A percentile compares a stretch with the other conserved stretches of the same genome.
These are phyloP conservation scores for Ophiostoma montium DNA, from an alignment of 2,329 filamentous ascomycete genomes.

Conservation along the genomic window DNA sequence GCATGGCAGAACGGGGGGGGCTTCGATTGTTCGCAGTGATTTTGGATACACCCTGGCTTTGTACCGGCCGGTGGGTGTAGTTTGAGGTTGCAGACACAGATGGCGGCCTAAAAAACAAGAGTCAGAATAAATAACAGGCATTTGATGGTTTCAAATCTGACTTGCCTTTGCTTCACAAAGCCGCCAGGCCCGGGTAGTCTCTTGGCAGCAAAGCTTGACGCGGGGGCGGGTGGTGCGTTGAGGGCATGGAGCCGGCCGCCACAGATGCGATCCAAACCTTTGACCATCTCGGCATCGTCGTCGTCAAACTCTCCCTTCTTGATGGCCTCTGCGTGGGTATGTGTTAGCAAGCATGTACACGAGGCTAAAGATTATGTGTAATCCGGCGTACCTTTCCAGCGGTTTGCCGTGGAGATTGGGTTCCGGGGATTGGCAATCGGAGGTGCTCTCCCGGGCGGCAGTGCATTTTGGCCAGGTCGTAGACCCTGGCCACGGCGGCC, in stretches of 20 bases:
- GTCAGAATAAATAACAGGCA: too few species aligned
- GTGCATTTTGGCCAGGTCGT: background rate
- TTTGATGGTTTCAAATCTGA: too few species aligned
- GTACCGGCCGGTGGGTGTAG: too few species aligned
- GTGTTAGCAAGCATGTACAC: background rate
- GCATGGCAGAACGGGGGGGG: too few species aligned
- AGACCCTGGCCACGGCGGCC: slow-evolving; percentile 1
- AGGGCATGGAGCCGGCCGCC: slow-evolving; percentile 12
- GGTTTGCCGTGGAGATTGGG: slow-evolving; percentile 1
- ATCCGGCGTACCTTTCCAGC: slow-evolving; percentile 8
- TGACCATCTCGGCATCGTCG: slow-evolving; percentile 13
- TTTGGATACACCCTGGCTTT: background rate
- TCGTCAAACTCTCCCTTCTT: slow-evolving; percentile 11
- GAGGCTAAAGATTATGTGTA: background rate
- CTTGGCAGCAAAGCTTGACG: background rate
- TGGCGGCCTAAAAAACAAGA: too few species aligned
- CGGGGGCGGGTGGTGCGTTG: background rate
- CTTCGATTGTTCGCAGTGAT: background rate
- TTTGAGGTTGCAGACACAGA: too few species aligned
- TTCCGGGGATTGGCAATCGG: background rate
- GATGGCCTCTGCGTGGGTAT: slow-evolving; percentile 7
- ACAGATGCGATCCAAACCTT: slow-evolving; percentile 10
- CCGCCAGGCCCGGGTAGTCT: background rate
- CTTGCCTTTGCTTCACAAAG: too few species aligned
- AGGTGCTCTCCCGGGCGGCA: background rate